Evolutionary conservation across 2,329 filamentous ascomycete genomes (phyloP).

Genomic region (Niveomyces coronatus): DNA sequence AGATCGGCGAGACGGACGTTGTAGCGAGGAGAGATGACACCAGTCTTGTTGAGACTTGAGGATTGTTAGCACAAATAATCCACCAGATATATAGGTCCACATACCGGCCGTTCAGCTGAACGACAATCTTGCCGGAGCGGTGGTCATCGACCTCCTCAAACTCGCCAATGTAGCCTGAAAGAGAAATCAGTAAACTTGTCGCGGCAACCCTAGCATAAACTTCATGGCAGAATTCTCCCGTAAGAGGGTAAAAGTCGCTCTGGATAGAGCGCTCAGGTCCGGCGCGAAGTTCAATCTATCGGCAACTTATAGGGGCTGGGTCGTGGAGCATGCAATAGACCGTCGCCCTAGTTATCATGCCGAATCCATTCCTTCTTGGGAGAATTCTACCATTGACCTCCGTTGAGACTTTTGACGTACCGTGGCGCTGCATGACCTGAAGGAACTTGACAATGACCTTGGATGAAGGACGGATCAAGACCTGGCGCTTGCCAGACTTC

Average conservation of each 20-base stretch:
- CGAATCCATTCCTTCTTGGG: too few relatives aligned
- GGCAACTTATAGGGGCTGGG: slow-evolving; percentile 99
- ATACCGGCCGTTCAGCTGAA: slow-evolving; percentile 99
- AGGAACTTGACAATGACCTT: slow-evolving; percentile 99
- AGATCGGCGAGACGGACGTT: slow-evolving; percentile 96
- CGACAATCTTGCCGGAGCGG: slow-evolving; percentile 98
- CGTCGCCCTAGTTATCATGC: slow-evolving; percentile 99
- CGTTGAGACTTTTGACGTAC: too few relatives aligned
- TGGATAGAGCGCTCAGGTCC: slow-evolving; percentile 10
- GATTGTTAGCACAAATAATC: too few relatives aligned
- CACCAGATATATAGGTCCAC: too few relatives aligned
- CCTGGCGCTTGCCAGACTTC: slow-evolving; percentile 99
- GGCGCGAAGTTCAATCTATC: slow-evolving; percentile 63
- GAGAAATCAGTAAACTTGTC: slow-evolving; percentile 11
- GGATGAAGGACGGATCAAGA: slow-evolving; percentile 93
- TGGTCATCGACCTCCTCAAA: slow-evolving; percentile 99
- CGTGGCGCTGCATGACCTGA: slow-evolving; percentile 98
- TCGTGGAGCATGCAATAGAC: slow-evolving; percentile 66
- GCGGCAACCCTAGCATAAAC: slow-evolving; percentile 10
- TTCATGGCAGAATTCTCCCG: slow-evolving; percentile 20
- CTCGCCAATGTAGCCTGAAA: slow-evolving; percentile 91
- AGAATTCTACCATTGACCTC: too few relatives aligned
- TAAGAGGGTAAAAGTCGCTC: slow-evolving; percentile 44
- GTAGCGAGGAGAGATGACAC: slow-evolving; percentile 98
- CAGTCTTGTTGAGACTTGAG: slow-evolving; percentile 98